Percentiles rank a stretch among this genome's conserved stretches.
phyloP scores from a whole-genome alignment of 768 basidiomycete species.

The Xerocomus spinulosus region DNA sequence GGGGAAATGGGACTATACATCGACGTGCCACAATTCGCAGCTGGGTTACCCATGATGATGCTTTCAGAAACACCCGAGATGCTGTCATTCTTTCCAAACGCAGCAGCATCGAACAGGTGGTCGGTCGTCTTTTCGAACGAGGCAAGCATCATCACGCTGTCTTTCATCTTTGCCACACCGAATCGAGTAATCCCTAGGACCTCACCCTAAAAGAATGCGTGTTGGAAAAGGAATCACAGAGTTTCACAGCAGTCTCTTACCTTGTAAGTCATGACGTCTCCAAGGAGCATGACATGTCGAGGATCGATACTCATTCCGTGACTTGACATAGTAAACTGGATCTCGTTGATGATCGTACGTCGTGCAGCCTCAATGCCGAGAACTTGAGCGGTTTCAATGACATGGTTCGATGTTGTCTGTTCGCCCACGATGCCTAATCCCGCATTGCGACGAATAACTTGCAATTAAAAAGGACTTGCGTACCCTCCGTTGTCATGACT shows the following conservation, averaged over 20 bases:
- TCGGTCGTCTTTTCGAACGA: constrained; percentile 99
- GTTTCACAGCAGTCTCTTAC: constrained; percentile 33
- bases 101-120: constrained; percentile 96
- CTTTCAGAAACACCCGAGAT: constrained; percentile 98
- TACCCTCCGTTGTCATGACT: constrained; percentile 96
- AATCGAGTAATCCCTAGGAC: constrained; percentile 98
- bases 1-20: constrained; percentile 53
- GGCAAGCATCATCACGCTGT: constrained; percentile 97
- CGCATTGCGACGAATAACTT: not conserved
- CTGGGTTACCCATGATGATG: constrained; percentile 98
- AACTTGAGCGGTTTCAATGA: constrained; percentile 92
- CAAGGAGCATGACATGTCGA: constrained; percentile 96
- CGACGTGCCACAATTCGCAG: constrained; percentile 90
- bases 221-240: not conserved
- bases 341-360: constrained; percentile 91
- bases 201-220: constrained; percentile 62
- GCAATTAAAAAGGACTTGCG: constrained; percentile 7
- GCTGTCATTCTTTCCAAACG: constrained; percentile 90
- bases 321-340: constrained; percentile 93
- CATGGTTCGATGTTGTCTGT: constrained; percentile 91
- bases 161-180: constrained; percentile 99
- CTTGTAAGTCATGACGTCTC: constrained; percentile 99
- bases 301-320: constrained; percentile 99
- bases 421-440: constrained; percentile 82
- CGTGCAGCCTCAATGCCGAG: constrained; percentile 98